A percentile compares a stretch with the other conserved stretches of the same genome.
These are phyloP conservation scores for Circinella minor DNA, from an alignment of 371 early-diverging fungal species.

Conservation along the genomic window DNA sequence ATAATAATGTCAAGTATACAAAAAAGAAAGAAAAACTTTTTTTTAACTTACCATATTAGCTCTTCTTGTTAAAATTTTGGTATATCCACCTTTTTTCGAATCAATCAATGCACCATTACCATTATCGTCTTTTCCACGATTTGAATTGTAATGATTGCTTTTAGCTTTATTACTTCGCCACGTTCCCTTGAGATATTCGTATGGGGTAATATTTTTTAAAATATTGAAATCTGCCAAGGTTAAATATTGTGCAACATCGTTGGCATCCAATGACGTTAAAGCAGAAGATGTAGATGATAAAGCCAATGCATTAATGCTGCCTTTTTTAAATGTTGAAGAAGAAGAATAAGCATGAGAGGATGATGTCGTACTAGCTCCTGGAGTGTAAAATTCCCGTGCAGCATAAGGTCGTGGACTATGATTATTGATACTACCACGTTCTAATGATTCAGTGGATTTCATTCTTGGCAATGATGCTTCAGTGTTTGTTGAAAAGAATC, in stretches of 20 bases:
- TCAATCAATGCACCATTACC: background rate
- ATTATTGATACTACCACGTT: background rate
- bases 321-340: slow-evolving; percentile 4
- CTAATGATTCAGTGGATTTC: background rate
- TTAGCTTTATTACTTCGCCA: background rate
- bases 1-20: background rate
- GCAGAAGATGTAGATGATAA: slow-evolving; percentile 10
- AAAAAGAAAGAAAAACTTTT: background rate
- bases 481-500: background rate
- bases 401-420: background rate
- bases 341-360: background rate
- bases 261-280: slow-evolving; percentile 26
- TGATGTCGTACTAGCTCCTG: background rate
- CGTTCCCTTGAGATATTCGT: slow-evolving; percentile 25
- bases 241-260: slow-evolving; percentile 46
- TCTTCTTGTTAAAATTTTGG: slow-evolving; percentile 20
- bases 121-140: background rate
- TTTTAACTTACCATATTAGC: slow-evolving; percentile 25
- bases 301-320: background rate
- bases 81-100: background rate
- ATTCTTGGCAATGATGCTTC: background rate
- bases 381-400: background rate
- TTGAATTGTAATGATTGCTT: background rate
- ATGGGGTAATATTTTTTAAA: slow-evolving; percentile 35
- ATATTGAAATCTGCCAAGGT: slow-evolving; percentile 47